Percentiles rank a stretch among this genome's conserved stretches.
Conservation (phyloP, 75 land plant genomes). For the Picea glauca region DNA sequence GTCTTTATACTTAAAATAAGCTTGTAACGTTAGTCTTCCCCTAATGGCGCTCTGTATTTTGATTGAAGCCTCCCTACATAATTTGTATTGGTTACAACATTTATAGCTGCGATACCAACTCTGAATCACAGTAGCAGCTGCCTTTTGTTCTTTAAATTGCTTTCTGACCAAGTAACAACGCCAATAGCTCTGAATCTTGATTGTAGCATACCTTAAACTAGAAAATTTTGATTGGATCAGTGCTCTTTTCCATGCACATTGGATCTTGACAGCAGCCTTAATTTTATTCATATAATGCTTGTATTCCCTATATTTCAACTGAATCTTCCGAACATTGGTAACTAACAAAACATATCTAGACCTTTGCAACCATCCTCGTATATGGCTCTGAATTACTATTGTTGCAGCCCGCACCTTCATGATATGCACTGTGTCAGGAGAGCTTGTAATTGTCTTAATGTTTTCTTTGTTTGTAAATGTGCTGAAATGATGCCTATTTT, state of each 20-base stretch:
- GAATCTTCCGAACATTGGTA: constrained; percentile 5
- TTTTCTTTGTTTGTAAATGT: no score
- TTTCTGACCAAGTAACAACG: constrained; percentile 32
- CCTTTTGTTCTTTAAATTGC: constrained; percentile 12
- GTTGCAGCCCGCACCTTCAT: constrained; percentile 18
- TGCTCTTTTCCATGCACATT: constrained; percentile 28
- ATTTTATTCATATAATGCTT: background rate
- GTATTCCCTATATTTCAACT: background rate
- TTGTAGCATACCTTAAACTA: constrained; percentile 21
- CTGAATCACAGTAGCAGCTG: constrained; percentile 41
- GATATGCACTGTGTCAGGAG: constrained; percentile 19
- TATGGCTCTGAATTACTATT: constrained; percentile 30
- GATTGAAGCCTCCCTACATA: constrained; percentile 17
- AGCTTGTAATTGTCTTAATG: no score
- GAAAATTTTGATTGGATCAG: background rate
- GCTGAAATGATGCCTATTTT: background rate
- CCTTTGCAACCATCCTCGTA: constrained; percentile 36
- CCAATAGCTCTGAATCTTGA: constrained; percentile 37
- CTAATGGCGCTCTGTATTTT: constrained; percentile 42
- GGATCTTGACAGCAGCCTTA: constrained; percentile 35
- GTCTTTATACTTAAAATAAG: constrained; percentile 8
- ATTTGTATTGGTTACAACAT: constrained; percentile 17
- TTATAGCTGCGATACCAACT: constrained; percentile 18
- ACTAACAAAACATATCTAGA: constrained; percentile 3
- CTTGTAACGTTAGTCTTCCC: constrained; percentile 11